phyloP scores from a whole-genome alignment of 805 yeast species.

The Candida mattraensis region DNA sequence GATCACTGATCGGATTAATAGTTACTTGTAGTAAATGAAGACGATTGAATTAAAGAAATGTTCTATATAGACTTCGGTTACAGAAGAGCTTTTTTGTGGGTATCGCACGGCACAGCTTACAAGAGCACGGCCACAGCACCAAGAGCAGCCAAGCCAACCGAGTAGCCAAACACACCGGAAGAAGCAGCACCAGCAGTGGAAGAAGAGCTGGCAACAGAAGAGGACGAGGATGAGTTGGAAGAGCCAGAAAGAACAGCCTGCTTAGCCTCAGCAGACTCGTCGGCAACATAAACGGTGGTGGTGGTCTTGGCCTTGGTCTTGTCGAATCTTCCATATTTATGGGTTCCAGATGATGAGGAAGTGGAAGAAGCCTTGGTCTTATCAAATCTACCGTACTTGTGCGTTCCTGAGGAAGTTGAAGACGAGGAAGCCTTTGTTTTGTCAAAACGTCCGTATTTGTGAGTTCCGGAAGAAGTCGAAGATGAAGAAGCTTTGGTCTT shows the following conservation, averaged over 20 bases:
- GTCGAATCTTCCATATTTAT: constrained; percentile 49
- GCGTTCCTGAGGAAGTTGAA: constrained; percentile 46
- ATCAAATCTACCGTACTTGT: constrained; percentile 57
- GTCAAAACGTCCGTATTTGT: constrained; percentile 49
- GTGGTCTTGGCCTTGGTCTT: constrained; percentile 43
- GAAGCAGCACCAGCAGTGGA: constrained; percentile 28
- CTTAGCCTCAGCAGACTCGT: constrained; percentile 13
- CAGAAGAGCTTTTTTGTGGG: neutral
- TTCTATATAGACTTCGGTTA: too few species aligned
- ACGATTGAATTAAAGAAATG: too few species aligned
- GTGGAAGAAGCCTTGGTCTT: constrained; percentile 37
- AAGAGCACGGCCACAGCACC: constrained; percentile 23
- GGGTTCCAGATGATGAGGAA: constrained; percentile 39
- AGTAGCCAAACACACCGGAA: constrained; percentile 25
- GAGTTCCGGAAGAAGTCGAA: constrained; percentile 40
- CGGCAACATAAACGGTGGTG: constrained; percentile 36
- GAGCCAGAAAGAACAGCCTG: constrained; percentile 24
- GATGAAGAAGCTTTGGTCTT: constrained; percentile 37
- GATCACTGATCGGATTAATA: neutral
- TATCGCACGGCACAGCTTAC: constrained; percentile 9
- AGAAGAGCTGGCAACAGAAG: constrained; percentile 16
- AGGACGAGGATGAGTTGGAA: constrained; percentile 23
- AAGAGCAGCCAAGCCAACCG: too few species aligned
- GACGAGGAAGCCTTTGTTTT: constrained; percentile 39
- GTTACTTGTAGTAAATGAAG: too few species aligned